Percentiles rank a stretch among this genome's conserved stretches.
These are phyloP conservation scores for Myxozyma nipponensis DNA, from an alignment of 805 yeast species.

Conservation along the genomic window DNA sequence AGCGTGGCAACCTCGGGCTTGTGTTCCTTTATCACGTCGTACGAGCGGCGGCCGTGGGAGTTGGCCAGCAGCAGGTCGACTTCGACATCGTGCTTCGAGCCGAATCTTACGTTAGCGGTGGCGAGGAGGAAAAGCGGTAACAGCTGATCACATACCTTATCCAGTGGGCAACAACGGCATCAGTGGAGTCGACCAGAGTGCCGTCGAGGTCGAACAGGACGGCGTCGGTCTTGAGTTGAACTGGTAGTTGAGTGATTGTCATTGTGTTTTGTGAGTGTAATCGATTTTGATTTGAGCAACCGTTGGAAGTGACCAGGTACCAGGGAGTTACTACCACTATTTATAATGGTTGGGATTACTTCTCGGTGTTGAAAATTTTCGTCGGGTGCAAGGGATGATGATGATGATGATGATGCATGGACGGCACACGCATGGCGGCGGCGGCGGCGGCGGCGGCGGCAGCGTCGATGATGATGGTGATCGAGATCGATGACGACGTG, in stretches of 20 bases:
- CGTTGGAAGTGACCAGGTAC: too few species aligned
- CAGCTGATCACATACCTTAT: slow-evolving; percentile 38
- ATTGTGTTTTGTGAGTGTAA: too few species aligned
- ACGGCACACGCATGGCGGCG: too few species aligned
- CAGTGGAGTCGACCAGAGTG: slow-evolving; percentile 77
- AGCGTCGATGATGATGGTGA: too few species aligned
- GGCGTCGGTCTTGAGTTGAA: slow-evolving; percentile 16
- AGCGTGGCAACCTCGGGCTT: slow-evolving; percentile 70
- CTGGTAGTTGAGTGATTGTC: background rate
- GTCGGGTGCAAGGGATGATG: too few species aligned
- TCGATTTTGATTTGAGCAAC: too few species aligned
- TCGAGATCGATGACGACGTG: too few species aligned
- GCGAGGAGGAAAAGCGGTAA: background rate
- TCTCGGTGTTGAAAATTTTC: too few species aligned
- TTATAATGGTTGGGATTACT: too few species aligned
- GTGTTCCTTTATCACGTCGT: slow-evolving; percentile 68
- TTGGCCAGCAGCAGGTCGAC: slow-evolving; percentile 67
- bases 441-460: too few species aligned
- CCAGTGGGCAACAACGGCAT: slow-evolving; percentile 82
- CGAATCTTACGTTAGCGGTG: slow-evolving; percentile 40
- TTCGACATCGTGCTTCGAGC: slow-evolving; percentile 62
- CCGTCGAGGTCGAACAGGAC: slow-evolving; percentile 82
- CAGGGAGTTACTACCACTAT: too few species aligned
- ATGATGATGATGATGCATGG: too few species aligned
- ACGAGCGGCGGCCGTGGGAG: slow-evolving; percentile 80